These are phyloP conservation scores for Syzygium malaccense DNA, from an alignment of 441 rosid species.

Conservation along the genomic window DNA sequence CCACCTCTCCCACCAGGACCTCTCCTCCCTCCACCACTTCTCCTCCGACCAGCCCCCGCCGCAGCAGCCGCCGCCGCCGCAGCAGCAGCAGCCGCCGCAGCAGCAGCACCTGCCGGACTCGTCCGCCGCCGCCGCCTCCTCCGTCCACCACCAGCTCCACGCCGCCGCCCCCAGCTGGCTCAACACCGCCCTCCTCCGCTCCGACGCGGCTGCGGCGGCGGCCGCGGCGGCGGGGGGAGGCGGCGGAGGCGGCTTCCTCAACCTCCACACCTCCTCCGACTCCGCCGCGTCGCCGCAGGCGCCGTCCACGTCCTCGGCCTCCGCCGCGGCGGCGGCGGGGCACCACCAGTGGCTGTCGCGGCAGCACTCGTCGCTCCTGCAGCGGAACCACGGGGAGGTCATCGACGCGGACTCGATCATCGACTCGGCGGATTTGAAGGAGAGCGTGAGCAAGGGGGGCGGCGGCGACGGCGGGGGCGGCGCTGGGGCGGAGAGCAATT, in stretches of 20 bases:
- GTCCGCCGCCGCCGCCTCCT: not conserved
- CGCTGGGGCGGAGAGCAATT: slow-evolving; percentile 48
- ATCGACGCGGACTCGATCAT: slow-evolving; percentile 30
- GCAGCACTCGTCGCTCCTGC: slow-evolving; percentile 33
- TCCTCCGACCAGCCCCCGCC: slow-evolving; percentile 11
- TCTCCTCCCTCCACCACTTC: slow-evolving; percentile 70
- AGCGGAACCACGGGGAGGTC: slow-evolving; percentile 46
- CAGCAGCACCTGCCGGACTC: not conserved
- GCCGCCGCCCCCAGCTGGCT: slow-evolving; percentile 73
- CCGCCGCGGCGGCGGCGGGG: slow-evolving; percentile 21
- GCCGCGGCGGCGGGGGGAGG: slow-evolving; percentile 8
- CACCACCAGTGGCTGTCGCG: slow-evolving; percentile 66
- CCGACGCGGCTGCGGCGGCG: slow-evolving; percentile 38
- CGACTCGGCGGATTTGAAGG: slow-evolving; percentile 38
- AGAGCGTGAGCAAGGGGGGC: slow-evolving; percentile 24
- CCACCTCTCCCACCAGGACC: slow-evolving; percentile 56
- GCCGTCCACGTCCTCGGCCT: slow-evolving; percentile 27
- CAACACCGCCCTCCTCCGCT: slow-evolving; percentile 75
- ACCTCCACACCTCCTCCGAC: slow-evolving; percentile 49
- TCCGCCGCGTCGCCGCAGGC: slow-evolving; percentile 17
- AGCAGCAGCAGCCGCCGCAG: slow-evolving; percentile 9
- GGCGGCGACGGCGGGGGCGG: slow-evolving; percentile 19
- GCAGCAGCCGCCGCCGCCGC: slow-evolving; percentile 39
- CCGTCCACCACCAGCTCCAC: slow-evolving; percentile 18
- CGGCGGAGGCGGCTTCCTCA: slow-evolving; percentile 41